These are phyloP conservation scores for Asclepias syriaca DNA, from an alignment of 257 asterid genomes.

Conservation along the genomic window DNA sequence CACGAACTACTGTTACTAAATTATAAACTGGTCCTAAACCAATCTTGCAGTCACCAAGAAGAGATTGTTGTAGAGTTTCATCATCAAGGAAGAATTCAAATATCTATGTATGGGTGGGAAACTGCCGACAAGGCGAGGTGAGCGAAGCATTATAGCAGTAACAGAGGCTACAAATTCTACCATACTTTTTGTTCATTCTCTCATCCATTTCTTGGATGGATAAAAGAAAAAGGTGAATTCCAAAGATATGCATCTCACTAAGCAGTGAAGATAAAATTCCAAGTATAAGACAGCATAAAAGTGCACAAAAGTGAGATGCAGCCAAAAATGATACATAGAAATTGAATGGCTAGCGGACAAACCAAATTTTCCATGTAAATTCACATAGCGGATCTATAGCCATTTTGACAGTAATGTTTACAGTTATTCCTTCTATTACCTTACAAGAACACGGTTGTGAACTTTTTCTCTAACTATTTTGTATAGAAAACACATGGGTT, in stretches of 20 bases:
- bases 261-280: conserved; percentile 1
- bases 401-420: conserved; percentile 19
- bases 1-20: neutral
- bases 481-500: neutral
- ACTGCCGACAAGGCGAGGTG: conserved; percentile 68
- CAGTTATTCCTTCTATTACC: conserved; percentile 1
- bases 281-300: conserved; percentile 3
- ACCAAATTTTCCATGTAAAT: conserved; percentile 27
- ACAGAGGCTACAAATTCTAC: conserved; percentile 3
- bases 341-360: conserved; percentile 13
- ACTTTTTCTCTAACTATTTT: neutral
- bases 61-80: conserved; percentile 81
- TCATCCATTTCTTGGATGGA: conserved; percentile 3
- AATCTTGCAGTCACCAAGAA: conserved; percentile 47
- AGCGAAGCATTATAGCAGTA: conserved; percentile 36
- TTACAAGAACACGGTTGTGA: neutral
- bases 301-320: conserved; percentile 11
- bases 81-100: conserved; percentile 50
- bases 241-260: conserved; percentile 11
- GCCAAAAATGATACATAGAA: conserved; percentile 14
- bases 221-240: conserved; percentile 9
- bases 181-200: neutral
- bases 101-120: conserved; percentile 69
- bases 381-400: conserved; percentile 21
- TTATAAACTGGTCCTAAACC: neutral